These are phyloP conservation scores for Thelephora aurantiotincta DNA, from an alignment of 768 basidiomycete genomes.

Conservation along the genomic window DNA sequence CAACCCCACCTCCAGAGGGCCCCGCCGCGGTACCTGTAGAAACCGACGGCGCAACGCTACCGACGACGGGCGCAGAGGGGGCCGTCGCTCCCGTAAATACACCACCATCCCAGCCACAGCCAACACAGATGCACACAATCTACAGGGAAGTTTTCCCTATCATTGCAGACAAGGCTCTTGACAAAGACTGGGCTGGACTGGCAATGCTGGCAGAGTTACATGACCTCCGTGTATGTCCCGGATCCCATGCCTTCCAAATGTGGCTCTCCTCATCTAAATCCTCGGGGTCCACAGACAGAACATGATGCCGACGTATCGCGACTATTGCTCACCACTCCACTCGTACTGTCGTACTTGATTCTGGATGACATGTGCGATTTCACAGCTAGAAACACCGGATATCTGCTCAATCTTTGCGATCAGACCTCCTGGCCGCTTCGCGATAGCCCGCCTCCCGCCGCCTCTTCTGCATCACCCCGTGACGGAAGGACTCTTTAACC, in stretches of 20 bases:
- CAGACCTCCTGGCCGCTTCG: slow-evolving; percentile 48
- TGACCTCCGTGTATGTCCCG: slow-evolving; percentile 36
- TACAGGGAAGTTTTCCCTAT: slow-evolving; percentile 31
- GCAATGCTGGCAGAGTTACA: slow-evolving; percentile 32
- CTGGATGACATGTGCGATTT: slow-evolving; percentile 43
- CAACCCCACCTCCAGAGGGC: neutral
- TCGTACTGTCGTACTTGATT: slow-evolving; percentile 54
- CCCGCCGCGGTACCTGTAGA: neutral
- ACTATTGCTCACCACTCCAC: slow-evolving; percentile 39
- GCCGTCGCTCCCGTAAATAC: slow-evolving; percentile 1
- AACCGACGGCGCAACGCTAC: neutral
- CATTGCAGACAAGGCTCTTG: slow-evolving; percentile 29
- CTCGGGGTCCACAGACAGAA: slow-evolving; percentile 8
- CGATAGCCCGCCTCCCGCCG: slow-evolving; percentile 40
- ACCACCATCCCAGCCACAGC: neutral
- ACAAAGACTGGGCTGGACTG: slow-evolving; percentile 28
- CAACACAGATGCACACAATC: slow-evolving; percentile 2
- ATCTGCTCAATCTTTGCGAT: neutral
- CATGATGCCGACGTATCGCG: slow-evolving; percentile 12
- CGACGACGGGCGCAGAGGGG: slow-evolving; percentile 1
- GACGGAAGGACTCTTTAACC: slow-evolving; percentile 27
- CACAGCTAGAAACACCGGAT: neutral
- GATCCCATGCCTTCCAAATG: neutral
- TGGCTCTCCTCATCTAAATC: neutral
- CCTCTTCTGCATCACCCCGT: slow-evolving; percentile 29